phyloP scores from a whole-genome alignment of 176 grass and related monocot genomes.

The Carex parvula region DNA sequence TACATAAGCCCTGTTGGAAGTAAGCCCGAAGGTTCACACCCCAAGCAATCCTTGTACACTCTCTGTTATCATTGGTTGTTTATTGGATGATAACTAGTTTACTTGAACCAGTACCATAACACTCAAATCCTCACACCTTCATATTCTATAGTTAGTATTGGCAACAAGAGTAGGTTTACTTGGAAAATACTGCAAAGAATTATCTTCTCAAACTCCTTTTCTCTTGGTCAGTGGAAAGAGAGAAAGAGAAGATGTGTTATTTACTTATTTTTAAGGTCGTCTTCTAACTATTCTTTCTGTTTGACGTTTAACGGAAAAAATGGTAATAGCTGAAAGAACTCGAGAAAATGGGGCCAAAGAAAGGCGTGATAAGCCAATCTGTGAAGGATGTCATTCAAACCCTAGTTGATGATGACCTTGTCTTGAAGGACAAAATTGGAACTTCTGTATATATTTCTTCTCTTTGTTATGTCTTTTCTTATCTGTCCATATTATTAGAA shows the following conservation, averaged over 20 bases:
- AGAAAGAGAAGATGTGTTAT: neutral
- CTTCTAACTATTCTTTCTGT: neutral
- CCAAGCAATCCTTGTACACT: neutral
- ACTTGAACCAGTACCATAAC: neutral
- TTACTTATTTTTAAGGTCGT: neutral
- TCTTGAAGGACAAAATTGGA: slow-evolving; percentile 96
- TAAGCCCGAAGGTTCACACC: neutral
- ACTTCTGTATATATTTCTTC: slow-evolving; percentile 64
- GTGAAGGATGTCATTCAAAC: slow-evolving; percentile 97
- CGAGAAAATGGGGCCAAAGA: slow-evolving; percentile 95
- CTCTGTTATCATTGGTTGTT: neutral
- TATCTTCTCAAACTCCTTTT: neutral
- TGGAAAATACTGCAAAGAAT: neutral
- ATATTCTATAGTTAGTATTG: neutral
- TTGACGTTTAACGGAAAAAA: neutral
- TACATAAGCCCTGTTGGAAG: neutral
- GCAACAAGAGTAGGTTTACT: neutral
- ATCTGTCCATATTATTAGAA: neutral
- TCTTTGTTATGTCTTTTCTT: neutral
- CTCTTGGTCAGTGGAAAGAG: neutral
- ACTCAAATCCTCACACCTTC: neutral
- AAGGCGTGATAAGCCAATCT: slow-evolving; percentile 90
- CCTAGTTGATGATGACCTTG: slow-evolving; percentile 98
- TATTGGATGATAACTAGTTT: neutral
- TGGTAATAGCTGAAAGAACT: slow-evolving; percentile 79